Conservation (phyloP, 352 stramenopile species). For the Blastocystis sp. region DNA sequence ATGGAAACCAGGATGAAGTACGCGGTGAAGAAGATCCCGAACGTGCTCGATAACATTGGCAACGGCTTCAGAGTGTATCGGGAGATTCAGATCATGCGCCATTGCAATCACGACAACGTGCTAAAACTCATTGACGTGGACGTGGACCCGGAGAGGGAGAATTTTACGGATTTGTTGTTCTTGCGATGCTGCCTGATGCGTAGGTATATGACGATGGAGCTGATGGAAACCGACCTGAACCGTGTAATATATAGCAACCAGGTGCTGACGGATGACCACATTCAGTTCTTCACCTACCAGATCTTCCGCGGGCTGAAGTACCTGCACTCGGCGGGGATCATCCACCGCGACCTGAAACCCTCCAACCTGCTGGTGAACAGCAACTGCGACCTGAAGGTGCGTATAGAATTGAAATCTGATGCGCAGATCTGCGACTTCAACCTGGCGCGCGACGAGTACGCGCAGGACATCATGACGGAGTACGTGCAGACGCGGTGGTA, state of each 20-base stretch:
- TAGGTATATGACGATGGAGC: conserved; percentile 82
- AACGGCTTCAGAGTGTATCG: conserved; percentile 80
- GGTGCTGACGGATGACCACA: conserved; percentile 84
- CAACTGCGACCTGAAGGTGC: conserved; percentile 86
- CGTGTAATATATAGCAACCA: conserved; percentile 85
- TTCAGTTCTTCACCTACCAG: conserved; percentile 89
- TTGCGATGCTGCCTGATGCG: not conserved
- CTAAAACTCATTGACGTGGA: conserved; percentile 17
- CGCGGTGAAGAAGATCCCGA: conserved; percentile 82
- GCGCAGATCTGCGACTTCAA: conserved; percentile 88
- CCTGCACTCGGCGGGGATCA: conserved; percentile 90
- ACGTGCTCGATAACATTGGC: conserved; percentile 81
- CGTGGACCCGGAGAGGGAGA: not conserved
- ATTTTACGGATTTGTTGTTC: conserved; percentile 57
- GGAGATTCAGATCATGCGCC: conserved; percentile 83
- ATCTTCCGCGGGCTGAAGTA: conserved; percentile 91
- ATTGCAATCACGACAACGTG: conserved; percentile 61
- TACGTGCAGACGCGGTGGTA: conserved; percentile 90
- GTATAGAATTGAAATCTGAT: conserved; percentile 68
- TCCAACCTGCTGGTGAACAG: conserved; percentile 92
- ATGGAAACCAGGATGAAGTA: conserved; percentile 81
- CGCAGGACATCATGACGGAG: conserved; percentile 79
- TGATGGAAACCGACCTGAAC: conserved; percentile 85
- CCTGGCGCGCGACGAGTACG: conserved; percentile 79
- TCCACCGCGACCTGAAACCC: conserved; percentile 91